Percentiles rank a stretch among this genome's conserved stretches.
Conservation (phyloP, 495 filamentous ascomycete genomes). For the Geopyxis carbonaria region DNA sequence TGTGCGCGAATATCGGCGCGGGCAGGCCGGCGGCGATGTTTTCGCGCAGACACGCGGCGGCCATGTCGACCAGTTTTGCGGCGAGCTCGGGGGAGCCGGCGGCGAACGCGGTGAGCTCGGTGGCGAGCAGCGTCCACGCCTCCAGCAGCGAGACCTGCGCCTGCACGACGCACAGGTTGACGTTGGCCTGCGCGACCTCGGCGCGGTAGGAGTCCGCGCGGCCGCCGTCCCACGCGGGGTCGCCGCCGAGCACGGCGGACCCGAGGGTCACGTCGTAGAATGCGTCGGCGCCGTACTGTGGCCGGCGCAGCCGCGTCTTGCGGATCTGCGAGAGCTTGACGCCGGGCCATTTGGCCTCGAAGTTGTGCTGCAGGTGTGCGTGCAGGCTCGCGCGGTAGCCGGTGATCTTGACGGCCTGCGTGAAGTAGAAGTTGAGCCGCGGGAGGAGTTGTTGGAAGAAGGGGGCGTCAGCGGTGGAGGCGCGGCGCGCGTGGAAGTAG, state of each 20-base stretch:
- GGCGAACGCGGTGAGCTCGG: conserved; percentile 62
- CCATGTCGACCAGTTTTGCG: conserved; percentile 23
- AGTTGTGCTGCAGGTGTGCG: conserved; percentile 65
- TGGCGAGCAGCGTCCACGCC: conserved; percentile 75
- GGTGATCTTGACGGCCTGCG: conserved; percentile 53
- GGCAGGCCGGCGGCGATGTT: conserved; percentile 22
- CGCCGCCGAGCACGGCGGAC: conserved; percentile 53
- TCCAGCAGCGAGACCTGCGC: conserved; percentile 78
- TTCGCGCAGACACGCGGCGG: conserved; percentile 20
- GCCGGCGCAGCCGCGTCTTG: conserved; percentile 44
- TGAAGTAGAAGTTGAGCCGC: conserved; percentile 56
- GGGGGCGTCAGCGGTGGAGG: conserved; percentile 42
- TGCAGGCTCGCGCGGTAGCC: conserved; percentile 78
- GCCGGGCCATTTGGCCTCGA: conserved; percentile 54
- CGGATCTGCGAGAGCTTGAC: conserved; percentile 60
- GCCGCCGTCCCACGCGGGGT: conserved; percentile 54
- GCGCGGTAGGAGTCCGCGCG: conserved; percentile 52
- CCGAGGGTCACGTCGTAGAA: conserved; percentile 68
- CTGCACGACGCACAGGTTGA: conserved; percentile 80
- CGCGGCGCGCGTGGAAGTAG: conserved; percentile 64
- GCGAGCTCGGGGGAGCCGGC: conserved; percentile 29
- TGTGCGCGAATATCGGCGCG: conserved; percentile 17
- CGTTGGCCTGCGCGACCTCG: conserved; percentile 71
- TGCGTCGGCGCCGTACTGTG: conserved; percentile 51
- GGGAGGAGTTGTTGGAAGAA: conserved; percentile 53